Evolutionary conservation across 139 green algal genomes (phyloP).

Genomic region (Zygnema cylindricum): DNA sequence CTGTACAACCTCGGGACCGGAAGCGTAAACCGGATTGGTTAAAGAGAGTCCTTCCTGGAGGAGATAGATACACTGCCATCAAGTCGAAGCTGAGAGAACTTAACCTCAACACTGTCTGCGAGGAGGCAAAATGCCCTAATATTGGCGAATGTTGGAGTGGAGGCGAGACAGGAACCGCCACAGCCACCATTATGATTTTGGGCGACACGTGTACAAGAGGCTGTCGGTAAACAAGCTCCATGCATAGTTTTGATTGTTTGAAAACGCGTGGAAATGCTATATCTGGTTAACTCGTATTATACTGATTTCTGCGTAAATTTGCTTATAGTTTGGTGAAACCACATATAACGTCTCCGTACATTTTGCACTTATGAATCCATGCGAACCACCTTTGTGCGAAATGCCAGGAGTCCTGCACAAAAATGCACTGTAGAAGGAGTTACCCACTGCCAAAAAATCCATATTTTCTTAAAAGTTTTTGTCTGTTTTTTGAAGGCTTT

Average conservation of each 20-base stretch:
- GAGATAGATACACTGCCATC: slow-evolving; percentile 89
- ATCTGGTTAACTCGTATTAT: too few relatives aligned
- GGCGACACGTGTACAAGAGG: slow-evolving; percentile 75
- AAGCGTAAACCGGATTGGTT: slow-evolving; percentile 96
- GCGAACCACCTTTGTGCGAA: too few relatives aligned
- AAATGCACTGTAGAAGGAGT: too few relatives aligned
- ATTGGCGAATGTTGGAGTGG: slow-evolving; percentile 84
- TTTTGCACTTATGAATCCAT: too few relatives aligned
- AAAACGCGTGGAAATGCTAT: neutral
- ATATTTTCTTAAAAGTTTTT: too few relatives aligned
- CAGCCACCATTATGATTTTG: slow-evolving; percentile 96
- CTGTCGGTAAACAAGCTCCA: slow-evolving; percentile 64
- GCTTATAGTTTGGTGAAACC: too few relatives aligned
- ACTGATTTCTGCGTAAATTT: too few relatives aligned
- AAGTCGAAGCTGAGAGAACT: slow-evolving; percentile 92
- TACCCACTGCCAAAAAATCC: too few relatives aligned
- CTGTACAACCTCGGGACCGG: slow-evolving; percentile 49
- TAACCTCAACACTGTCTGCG: slow-evolving; percentile 95
- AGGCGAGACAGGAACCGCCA: slow-evolving; percentile 80
- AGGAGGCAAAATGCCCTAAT: slow-evolving; percentile 95
- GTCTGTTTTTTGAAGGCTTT: neutral
- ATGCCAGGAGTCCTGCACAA: too few relatives aligned
- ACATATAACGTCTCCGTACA: too few relatives aligned
- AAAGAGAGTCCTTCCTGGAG: slow-evolving; percentile 87
- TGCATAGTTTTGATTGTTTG: neutral